Conservation (phyloP, 257 asterid species). For the Lavandula angustifolia region DNA sequence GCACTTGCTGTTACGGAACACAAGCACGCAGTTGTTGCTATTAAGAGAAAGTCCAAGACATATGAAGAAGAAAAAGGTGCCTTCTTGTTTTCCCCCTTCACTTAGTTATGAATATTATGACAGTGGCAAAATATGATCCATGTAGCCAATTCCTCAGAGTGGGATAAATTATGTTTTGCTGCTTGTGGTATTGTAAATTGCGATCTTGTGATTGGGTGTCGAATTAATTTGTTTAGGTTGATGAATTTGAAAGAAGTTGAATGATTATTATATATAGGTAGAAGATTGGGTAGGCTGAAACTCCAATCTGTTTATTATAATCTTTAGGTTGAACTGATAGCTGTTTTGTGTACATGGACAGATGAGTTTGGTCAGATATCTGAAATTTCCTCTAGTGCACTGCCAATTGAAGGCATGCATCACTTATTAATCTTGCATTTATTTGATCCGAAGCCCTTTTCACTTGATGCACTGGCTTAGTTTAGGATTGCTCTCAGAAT, state of each 20-base stretch:
- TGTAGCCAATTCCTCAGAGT: neutral
- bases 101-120: neutral
- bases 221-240: constrained; percentile 9
- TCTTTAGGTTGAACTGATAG: constrained; percentile 18
- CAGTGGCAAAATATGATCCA: neutral
- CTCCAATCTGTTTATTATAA: neutral
- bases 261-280: constrained; percentile 15
- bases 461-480: neutral
- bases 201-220: constrained; percentile 2
- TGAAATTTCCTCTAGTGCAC: neutral
- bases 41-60: constrained; percentile 62
- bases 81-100: neutral
- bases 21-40: constrained; percentile 71
- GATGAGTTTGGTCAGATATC: neutral
- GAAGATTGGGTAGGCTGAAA: neutral
- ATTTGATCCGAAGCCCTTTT: neutral
- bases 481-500: neutral
- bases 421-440: neutral
- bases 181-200: neutral
- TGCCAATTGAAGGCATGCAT: neutral
- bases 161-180: neutral
- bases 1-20: constrained; percentile 56
- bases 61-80: constrained; percentile 52
- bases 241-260: constrained; percentile 13
- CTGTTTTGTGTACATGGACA: neutral